Conservation (phyloP, 139 green algal species). For the Choricystis sp. region DNA sequence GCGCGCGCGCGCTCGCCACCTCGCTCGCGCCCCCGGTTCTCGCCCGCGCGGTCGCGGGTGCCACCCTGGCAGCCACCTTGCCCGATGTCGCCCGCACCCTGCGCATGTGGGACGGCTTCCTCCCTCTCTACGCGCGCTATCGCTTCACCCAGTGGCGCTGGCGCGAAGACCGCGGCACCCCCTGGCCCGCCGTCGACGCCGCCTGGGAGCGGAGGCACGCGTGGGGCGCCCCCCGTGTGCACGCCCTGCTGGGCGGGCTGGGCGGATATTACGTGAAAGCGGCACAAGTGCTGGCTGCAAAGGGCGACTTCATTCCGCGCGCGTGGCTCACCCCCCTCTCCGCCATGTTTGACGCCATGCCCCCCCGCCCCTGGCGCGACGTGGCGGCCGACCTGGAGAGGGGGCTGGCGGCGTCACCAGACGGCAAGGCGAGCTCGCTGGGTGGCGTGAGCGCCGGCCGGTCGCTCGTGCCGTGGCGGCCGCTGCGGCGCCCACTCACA, state of each 20-base stretch:
- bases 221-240: background rate
- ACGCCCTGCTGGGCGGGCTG: slow-evolving; percentile 8
- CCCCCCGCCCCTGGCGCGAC: slow-evolving; percentile 4
- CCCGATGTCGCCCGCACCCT: slow-evolving; percentile 2
- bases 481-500: background rate
- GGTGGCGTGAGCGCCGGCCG: slow-evolving; percentile 3
- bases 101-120: slow-evolving; percentile 5
- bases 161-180: background rate
- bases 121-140: slow-evolving; percentile 11
- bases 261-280: slow-evolving; percentile 10
- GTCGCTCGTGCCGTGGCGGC: slow-evolving; percentile 5
- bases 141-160: background rate
- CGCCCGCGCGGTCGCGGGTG: too few species aligned
- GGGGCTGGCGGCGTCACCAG: slow-evolving; percentile 1
- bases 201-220: slow-evolving; percentile 6
- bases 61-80: background rate
- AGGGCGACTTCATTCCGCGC: slow-evolving; percentile 9
- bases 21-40: too few species aligned
- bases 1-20: too few species aligned
- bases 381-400: slow-evolving; percentile 4
- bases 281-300: slow-evolving; percentile 11
- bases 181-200: background rate
- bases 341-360: slow-evolving; percentile 13
- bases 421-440: slow-evolving; percentile 6
- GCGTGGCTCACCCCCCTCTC: slow-evolving; percentile 1